Percentiles rank a stretch among this genome's conserved stretches.
These are phyloP conservation scores for Fibroporia radiculosa DNA, from an alignment of 768 basidiomycete species.

Conservation along the genomic window DNA sequence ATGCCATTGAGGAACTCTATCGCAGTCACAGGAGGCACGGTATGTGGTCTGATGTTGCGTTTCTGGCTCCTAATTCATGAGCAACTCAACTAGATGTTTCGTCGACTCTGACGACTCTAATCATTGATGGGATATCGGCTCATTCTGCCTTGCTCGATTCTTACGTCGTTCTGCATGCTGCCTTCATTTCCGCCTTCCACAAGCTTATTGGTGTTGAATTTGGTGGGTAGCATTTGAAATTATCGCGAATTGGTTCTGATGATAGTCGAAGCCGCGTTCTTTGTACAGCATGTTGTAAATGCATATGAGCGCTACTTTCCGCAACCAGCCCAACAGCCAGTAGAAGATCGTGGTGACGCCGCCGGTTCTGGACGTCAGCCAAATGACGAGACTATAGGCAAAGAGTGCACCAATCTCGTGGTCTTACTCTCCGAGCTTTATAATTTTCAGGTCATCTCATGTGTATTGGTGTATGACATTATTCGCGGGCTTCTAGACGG, in stretches of 20 bases:
- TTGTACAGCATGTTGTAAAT: conserved; percentile 65
- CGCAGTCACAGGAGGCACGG: conserved; percentile 73
- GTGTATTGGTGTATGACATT: conserved; percentile 83
- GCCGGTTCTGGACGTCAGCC: not conserved
- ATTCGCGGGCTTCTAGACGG: conserved; percentile 65
- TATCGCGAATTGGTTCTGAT: not conserved
- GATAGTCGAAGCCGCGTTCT: conserved; percentile 57
- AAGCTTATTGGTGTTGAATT: conserved; percentile 83
- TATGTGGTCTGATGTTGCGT: conserved; percentile 20
- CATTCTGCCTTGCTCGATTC: conserved; percentile 81
- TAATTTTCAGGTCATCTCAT: conserved; percentile 92
- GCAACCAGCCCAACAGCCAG: conserved; percentile 8
- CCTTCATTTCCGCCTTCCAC: conserved; percentile 75
- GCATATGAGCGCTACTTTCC: conserved; percentile 58
- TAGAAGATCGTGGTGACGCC: not conserved
- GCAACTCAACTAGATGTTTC: conserved; percentile 72
- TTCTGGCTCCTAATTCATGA: not conserved
- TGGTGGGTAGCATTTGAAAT: conserved; percentile 41
- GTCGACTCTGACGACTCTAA: conserved; percentile 63
- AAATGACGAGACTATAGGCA: conserved; percentile 44
- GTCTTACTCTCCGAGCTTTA: conserved; percentile 88
- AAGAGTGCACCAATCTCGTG: conserved; percentile 85
- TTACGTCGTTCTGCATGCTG: conserved; percentile 83
- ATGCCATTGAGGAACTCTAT: conserved; percentile 69
- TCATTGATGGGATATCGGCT: conserved; percentile 72